Conservation (phyloP, 2,329 filamentous ascomycete genomes). For the Trichoderma asperellum region DNA sequence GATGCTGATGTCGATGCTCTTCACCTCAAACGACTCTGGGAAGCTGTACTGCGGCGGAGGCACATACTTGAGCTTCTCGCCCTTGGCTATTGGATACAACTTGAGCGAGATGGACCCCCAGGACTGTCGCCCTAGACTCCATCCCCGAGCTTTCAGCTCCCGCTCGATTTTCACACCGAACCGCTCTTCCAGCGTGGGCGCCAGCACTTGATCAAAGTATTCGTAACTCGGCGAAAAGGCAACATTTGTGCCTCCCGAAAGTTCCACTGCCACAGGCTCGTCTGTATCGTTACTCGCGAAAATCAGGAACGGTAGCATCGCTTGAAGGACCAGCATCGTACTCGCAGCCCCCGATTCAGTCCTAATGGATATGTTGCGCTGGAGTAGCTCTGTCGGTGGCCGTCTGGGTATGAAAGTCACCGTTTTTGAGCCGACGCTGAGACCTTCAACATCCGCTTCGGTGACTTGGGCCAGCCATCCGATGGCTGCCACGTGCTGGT, state of each 20-base stretch:
- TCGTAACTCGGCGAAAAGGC: constrained; percentile 62
- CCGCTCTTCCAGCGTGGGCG: constrained; percentile 56
- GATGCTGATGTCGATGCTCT: constrained; percentile 55
- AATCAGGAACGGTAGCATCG: constrained; percentile 61
- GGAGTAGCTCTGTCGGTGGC: constrained; percentile 45
- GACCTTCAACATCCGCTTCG: constrained; percentile 54
- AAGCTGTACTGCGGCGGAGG: constrained; percentile 32
- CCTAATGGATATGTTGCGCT: constrained; percentile 53
- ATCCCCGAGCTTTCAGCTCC: constrained; percentile 52
- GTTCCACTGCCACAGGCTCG: constrained; percentile 53
- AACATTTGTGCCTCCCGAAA: constrained; percentile 64
- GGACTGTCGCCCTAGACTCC: constrained; percentile 51
- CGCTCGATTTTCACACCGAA: constrained; percentile 56
- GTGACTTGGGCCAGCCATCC: constrained; percentile 58
- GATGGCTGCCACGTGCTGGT: constrained; percentile 62
- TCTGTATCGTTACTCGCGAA: constrained; percentile 53
- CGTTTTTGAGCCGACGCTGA: constrained; percentile 55
- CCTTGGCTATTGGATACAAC: constrained; percentile 40
- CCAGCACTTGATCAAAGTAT: constrained; percentile 64
- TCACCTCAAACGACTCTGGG: constrained; percentile 44
- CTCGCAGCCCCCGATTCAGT: constrained; percentile 58
- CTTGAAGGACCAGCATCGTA: constrained; percentile 62
- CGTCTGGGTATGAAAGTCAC: constrained; percentile 52
- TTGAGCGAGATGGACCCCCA: constrained; percentile 52
- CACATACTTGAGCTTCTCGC: constrained; percentile 45